Evolutionary conservation across 192 early-diverging fungal species (phyloP).

Genomic region (Funneliformis mosseae): DNA sequence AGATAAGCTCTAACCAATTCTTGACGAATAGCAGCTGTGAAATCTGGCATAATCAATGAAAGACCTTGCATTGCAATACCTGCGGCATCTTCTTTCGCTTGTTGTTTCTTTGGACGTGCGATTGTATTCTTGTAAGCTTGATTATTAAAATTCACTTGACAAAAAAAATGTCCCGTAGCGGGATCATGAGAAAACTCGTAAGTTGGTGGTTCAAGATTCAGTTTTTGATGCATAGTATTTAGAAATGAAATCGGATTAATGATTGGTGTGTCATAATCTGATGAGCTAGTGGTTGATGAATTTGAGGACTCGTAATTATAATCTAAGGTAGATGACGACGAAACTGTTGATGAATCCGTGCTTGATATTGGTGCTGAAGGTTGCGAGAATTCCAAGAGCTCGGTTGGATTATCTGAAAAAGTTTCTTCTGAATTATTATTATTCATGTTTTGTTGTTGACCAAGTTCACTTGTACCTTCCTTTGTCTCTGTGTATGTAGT

Average conservation of each 20-base stretch:
- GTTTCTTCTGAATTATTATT: not conserved
- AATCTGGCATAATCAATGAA: not conserved
- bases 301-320: not conserved
- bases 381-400: not conserved
- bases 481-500: not conserved
- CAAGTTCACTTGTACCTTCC: not conserved
- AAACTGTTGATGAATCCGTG: not conserved
- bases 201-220: not conserved
- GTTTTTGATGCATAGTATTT: slow-evolving; percentile 28
- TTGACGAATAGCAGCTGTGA: not conserved
- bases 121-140: slow-evolving; percentile 6
- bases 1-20: not conserved
- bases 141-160: slow-evolving; percentile 15
- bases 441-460: not conserved
- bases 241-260: slow-evolving; percentile 30
- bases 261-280: not conserved
- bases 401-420: not conserved
- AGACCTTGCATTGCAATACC: slow-evolving; percentile 13
- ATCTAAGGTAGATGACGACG: not conserved
- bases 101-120: slow-evolving; percentile 25
- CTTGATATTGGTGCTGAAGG: not conserved
- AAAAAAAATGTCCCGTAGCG: slow-evolving; percentile 14
- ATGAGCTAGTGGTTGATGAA: not conserved
- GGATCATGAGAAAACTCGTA: slow-evolving; percentile 10
- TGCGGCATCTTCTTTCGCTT: slow-evolving; percentile 20